Base-by-base conservation (phyloP, 257 asterid species). In the Solanum sejunctum region DNA sequence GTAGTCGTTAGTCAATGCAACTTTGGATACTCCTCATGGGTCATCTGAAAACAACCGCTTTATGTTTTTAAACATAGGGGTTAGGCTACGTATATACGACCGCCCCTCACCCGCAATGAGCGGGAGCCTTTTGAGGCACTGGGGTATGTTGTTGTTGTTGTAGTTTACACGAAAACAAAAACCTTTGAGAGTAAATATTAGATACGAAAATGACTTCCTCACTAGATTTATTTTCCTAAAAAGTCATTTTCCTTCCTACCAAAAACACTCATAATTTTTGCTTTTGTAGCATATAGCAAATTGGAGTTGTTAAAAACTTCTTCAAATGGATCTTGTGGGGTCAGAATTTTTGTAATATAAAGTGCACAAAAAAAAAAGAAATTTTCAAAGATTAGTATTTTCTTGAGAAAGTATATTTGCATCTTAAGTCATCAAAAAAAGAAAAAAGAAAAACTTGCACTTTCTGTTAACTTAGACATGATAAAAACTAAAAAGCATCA, bases 381-480 rank as follows among this genome's bases (percentile, higher is more conserved):
- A 52, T 77, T 77, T 3, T 77, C 3, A 52, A 77, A 77, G 49
- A 16, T 52, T 26, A 26, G 10, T 85, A 77, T 51, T 77, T 72
- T 49, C 57, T 77, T 56, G 56, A 85, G 39, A 88, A 86, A 85
- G 89, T 84, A 87, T 86, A 56, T 70, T 85, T 89, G 86, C 85
- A 57, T 36, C 83, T 77, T 26, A 84, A 85, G 87, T 86, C 84
- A 77, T 85, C 32, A 49, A 7, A 11, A 61, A 28, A 28, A 28
- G 1, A 61, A 61, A 2, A 75, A 80, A 71, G 13, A 28, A 21
- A 2, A 51, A 49, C 80, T 75, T 56, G n/a, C 69, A 61, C 84
- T 86, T 86, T 61, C 23, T 86, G 66, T 86, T 78, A 87, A 86
- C 85, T 86, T 28, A 26, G n/a, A 7, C 82, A 71, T 55, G 88